A percentile compares a stretch with the other conserved stretches of the same genome.
phyloP scores from a whole-genome alignment of 2,329 filamentous ascomycete species.

The Hypomyces perniciosus region DNA sequence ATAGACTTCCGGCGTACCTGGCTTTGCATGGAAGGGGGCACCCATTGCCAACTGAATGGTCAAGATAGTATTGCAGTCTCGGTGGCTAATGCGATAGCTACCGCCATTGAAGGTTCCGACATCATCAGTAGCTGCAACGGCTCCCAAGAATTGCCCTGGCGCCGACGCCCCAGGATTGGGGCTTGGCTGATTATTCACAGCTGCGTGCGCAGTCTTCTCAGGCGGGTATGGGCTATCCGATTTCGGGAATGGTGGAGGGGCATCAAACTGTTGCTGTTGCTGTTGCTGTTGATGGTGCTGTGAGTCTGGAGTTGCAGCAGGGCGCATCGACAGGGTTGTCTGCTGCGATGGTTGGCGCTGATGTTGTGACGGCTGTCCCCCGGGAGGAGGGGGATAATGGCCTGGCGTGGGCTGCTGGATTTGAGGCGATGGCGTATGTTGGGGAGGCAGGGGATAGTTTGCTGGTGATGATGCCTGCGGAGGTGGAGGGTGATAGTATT shows the following conservation, averaged over 20 bases:
- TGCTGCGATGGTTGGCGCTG: constrained; percentile 19
- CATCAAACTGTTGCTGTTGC: constrained; percentile 23
- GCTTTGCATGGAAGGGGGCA: constrained; percentile 74
- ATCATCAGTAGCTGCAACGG: constrained; percentile 66
- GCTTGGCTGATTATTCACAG: constrained; percentile 21
- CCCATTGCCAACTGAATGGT: constrained; percentile 87
- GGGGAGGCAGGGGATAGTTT: constrained; percentile 27
- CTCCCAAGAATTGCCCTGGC: constrained; percentile 53
- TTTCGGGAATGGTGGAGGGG: constrained; percentile 27
- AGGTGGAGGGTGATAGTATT: constrained; percentile 34
- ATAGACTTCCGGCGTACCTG: constrained; percentile 42
- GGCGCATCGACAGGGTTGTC: constrained; percentile 18
- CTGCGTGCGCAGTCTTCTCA: constrained; percentile 5
- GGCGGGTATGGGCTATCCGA: constrained; percentile 17
- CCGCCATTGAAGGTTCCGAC: constrained; percentile 97
- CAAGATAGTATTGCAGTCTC: constrained; percentile 83
- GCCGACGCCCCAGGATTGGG: constrained; percentile 35
- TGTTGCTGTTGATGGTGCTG: constrained; percentile 19
- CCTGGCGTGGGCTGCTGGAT: constrained; percentile 20
- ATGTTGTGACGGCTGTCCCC: constrained; percentile 16
- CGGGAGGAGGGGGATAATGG: constrained; percentile 23
- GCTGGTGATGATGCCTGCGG: constrained; percentile 12
- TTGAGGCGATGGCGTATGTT: constrained; percentile 27
- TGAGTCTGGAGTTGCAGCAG: constrained; percentile 19
- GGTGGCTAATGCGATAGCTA: constrained; percentile 86